Conservation (phyloP, 2,329 filamentous ascomycete genomes). For the Paracoccidioides brasiliensis region DNA sequence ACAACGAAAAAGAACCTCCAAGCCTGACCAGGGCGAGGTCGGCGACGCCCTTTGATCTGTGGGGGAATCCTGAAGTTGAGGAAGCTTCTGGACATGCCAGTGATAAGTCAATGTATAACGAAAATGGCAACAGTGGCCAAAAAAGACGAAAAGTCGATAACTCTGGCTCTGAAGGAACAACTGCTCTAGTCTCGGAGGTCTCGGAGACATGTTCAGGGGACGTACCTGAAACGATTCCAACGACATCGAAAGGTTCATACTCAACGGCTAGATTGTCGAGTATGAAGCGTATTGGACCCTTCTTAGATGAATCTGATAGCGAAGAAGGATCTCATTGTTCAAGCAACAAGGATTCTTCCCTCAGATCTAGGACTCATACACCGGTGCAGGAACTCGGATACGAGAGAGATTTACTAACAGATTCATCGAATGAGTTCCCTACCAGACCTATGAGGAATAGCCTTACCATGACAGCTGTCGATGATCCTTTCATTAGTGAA, state of each 20-base stretch:
- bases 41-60: constrained; percentile 23
- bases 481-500: not conserved
- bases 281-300: constrained; percentile 21
- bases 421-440: not conserved
- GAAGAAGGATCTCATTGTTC: constrained; percentile 47
- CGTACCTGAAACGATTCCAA: not conserved
- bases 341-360: constrained; percentile 40
- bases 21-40: constrained; percentile 11
- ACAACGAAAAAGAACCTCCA: not conserved
- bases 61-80: constrained; percentile 13
- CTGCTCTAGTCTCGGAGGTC: not conserved
- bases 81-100: constrained; percentile 10
- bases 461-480: not conserved
- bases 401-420: constrained; percentile 21
- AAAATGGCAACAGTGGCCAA: constrained; percentile 15
- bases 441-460: not conserved
- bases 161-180: not conserved
- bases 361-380: not conserved
- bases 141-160: constrained; percentile 22
- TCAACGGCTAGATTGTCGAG: not conserved
- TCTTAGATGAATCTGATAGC: constrained; percentile 39
- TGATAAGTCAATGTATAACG: constrained; percentile 20
- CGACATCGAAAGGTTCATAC: not conserved
- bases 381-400: too few relatives aligned
- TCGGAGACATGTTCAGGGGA: not conserved